A percentile compares a stretch with the other conserved stretches of the same genome.
These are phyloP conservation scores for Plasmodium adleri DNA, from an alignment of 169 alveolate genomes.

Conservation along the genomic window DNA sequence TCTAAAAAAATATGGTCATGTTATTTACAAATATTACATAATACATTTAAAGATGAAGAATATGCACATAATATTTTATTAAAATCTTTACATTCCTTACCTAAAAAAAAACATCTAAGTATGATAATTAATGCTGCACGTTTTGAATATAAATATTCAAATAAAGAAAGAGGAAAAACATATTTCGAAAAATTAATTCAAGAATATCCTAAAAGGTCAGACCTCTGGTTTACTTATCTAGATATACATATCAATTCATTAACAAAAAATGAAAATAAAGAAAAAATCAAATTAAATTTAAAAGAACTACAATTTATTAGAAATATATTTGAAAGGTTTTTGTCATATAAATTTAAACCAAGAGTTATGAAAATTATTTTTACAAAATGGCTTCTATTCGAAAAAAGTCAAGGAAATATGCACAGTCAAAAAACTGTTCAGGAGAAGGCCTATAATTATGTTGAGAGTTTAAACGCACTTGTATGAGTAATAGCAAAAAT, in stretches of 20 bases:
- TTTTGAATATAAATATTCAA: conserved; percentile 85
- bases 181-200: conserved; percentile 88
- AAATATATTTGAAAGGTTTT: conserved; percentile 65
- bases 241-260: conserved; percentile 84
- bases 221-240: conserved; percentile 88
- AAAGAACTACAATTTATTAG: conserved; percentile 77
- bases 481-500: background rate
- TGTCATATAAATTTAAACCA: conserved; percentile 50
- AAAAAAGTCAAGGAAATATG: conserved; percentile 84
- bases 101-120: conserved; percentile 78
- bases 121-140: conserved; percentile 87
- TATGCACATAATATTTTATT: conserved; percentile 75
- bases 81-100: conserved; percentile 70
- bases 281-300: conserved; percentile 77
- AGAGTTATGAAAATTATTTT: conserved; percentile 74
- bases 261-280: conserved; percentile 34
- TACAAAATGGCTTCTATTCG: conserved; percentile 88
- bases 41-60: conserved; percentile 78
- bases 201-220: conserved; percentile 89
- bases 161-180: conserved; percentile 83
- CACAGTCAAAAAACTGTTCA: conserved; percentile 85
- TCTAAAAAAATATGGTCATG: conserved; percentile 81
- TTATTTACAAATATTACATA: conserved; percentile 33
- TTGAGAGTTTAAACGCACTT: conserved; percentile 77
- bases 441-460: conserved; percentile 86